Conservation (phyloP, 176 grass and related monocot genomes). For the Lolium multiflorum region DNA sequence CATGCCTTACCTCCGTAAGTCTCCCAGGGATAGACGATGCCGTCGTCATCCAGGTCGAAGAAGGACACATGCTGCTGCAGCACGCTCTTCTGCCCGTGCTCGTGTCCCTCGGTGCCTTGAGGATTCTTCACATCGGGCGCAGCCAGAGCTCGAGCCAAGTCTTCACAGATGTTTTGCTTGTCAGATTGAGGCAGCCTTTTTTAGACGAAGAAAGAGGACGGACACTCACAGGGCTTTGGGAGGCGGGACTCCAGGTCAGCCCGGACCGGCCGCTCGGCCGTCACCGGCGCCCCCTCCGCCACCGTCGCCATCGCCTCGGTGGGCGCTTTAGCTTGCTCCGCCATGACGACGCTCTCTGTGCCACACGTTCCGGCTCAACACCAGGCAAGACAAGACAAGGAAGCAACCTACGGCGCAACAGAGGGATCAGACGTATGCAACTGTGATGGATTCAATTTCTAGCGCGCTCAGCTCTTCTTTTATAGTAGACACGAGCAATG, state of each 20-base stretch:
- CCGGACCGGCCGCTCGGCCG: conserved; percentile 62
- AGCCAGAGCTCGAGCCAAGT: conserved; percentile 59
- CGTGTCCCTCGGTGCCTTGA: conserved; percentile 62
- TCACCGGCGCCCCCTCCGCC: conserved; percentile 67
- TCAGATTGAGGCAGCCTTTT: neutral
- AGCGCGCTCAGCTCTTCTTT: neutral
- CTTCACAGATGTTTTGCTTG: conserved; percentile 19
- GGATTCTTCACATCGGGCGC: conserved; percentile 60
- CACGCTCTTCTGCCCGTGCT: conserved; percentile 67
- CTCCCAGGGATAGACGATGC: conserved; percentile 89
- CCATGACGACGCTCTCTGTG: neutral
- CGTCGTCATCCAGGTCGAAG: conserved; percentile 77
- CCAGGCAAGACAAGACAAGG: neutral
- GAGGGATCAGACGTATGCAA: too few species aligned
- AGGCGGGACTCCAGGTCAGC: conserved; percentile 71
- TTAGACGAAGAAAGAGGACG: neutral
- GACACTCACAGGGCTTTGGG: conserved; percentile 72
- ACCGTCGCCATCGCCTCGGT: conserved; percentile 12
- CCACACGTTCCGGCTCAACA: neutral
- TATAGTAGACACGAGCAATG: neutral
- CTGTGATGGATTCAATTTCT: neutral
- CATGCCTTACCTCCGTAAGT: conserved; percentile 56
- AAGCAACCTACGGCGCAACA: neutral
- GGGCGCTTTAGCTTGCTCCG: neutral
- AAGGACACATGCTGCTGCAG: conserved; percentile 92